Conservation (phyloP, 495 filamentous ascomycete species). For the Neurospora sp. region DNA sequence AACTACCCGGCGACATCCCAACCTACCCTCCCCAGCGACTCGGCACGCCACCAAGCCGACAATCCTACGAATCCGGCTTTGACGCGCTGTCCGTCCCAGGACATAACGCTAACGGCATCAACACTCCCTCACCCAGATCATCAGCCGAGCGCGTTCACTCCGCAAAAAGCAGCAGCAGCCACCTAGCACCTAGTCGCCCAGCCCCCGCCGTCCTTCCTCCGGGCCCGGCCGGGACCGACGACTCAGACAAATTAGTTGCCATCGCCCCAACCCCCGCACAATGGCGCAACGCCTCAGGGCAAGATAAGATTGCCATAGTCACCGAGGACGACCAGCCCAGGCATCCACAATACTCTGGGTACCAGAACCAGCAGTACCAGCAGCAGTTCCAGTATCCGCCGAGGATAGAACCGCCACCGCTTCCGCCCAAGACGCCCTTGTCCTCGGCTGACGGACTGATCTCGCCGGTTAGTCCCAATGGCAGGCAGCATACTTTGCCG, state of each 20-base stretch:
- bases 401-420: constrained; percentile 55
- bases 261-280: constrained; percentile 44
- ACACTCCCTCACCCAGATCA: constrained; percentile 32
- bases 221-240: constrained; percentile 18
- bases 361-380: constrained; percentile 30
- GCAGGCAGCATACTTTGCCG: constrained; percentile 18
- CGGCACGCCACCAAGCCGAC: constrained; percentile 26
- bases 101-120: constrained; percentile 6
- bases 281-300: constrained; percentile 35
- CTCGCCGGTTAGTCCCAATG: neutral
- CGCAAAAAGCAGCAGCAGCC: constrained; percentile 17
- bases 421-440: constrained; percentile 80
- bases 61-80: constrained; percentile 38
- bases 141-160: constrained; percentile 31
- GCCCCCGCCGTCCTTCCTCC: constrained; percentile 25
- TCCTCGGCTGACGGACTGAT: constrained; percentile 15
- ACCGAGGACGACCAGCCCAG: constrained; percentile 48
- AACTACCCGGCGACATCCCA: constrained; percentile 39
- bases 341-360: constrained; percentile 12
- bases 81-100: constrained; percentile 29
- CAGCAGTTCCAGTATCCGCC: constrained; percentile 37
- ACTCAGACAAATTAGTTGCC: constrained; percentile 37
- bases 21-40: constrained; percentile 14
- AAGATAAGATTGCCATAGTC: constrained; percentile 53
- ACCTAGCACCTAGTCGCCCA: constrained; percentile 18